Evolutionary conservation across 768 basidiomycete genomes (phyloP), one percentile per base, ranked within the genome.

Genomic region (Tylopilus intermedius): DNA sequence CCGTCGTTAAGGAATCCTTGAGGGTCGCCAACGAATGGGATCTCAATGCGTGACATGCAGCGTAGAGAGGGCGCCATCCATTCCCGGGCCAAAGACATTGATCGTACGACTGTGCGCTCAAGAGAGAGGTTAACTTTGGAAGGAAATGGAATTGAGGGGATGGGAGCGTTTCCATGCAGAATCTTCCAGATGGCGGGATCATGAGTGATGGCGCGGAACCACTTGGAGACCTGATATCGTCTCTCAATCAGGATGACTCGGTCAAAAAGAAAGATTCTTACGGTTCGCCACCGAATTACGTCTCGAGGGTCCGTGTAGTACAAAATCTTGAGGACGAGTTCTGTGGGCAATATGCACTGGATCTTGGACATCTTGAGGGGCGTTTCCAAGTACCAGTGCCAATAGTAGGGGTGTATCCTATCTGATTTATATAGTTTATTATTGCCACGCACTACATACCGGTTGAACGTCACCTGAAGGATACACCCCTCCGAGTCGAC

Each of bases 201-300:
- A 7, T 37, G 27, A 11, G 33, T 43, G 26, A 49, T 15, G 8
- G n/a, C 4, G 8, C 15, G 13, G 24, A 53, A 48, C 38, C 39
- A 41, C 30, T 33, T 47, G 2, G 39, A 37, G 1, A 53, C 40
- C 51, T 53, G 5, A 27, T n/a, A 8, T 8, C 6, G 6, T 8
- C 43, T 1, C 2, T 2, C 9, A 30, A 30, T 30, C 30, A 30
- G 30, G 15, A 50, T 21, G 14, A 15, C 1, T 44, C 4, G 29
- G 10, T 2, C n/a, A 26, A 26, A 11, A 29, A 1, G 13, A 26
- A 22, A 5, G 8, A 4, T 9, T 22, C 39, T 46, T 22, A 32
- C 48, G 0, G n/a, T 43, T n/a, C 29, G 47, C 53, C 48, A 55
- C 22, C 29, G 30, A 15, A 55, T 5, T 27, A 55, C 35, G 5